A percentile compares a stretch with the other conserved stretches of the same genome.
Evolutionary conservation across 495 filamentous ascomycete genomes (phyloP).

Genomic region (Penicillium bialowiezense): DNA sequence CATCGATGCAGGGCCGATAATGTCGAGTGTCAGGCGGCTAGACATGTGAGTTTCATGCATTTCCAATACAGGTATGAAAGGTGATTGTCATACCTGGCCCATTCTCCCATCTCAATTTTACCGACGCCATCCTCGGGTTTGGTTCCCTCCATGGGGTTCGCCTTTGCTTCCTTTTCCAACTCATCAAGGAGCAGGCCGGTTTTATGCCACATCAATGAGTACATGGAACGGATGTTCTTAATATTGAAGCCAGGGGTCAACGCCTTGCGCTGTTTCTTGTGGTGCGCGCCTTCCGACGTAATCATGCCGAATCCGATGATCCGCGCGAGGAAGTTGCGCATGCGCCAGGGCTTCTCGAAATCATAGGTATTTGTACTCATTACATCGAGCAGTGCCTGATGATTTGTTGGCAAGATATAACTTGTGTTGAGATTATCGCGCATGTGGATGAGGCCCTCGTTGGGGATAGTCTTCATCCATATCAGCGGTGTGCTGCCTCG

Average conservation of each 20-base stretch:
- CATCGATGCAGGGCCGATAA: conserved; percentile 80
- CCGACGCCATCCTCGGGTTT: conserved; percentile 38
- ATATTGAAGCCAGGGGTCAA: conserved; percentile 83
- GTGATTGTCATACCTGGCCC: conserved; percentile 61
- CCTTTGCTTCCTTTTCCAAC: conserved; percentile 39
- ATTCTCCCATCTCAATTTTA: conserved; percentile 65
- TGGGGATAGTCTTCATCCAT: conserved; percentile 75
- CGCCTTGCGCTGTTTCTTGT: conserved; percentile 68
- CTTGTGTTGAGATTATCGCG: conserved; percentile 38
- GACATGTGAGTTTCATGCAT: background rate
- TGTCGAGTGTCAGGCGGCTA: conserved; percentile 76
- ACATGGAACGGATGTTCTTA: conserved; percentile 78
- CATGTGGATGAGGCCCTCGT: conserved; percentile 84
- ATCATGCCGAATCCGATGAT: conserved; percentile 77
- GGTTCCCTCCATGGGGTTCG: conserved; percentile 33
- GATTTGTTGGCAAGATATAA: conserved; percentile 39
- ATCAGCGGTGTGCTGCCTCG: conserved; percentile 59
- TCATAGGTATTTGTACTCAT: conserved; percentile 55
- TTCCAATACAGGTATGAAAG: no score
- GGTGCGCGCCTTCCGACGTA: conserved; percentile 77
- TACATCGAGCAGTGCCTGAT: conserved; percentile 50
- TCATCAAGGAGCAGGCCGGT: conserved; percentile 39
- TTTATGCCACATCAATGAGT: conserved; percentile 74
- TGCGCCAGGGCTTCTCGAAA: conserved; percentile 49
- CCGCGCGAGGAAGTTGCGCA: conserved; percentile 54